Percentiles rank a stretch among this genome's conserved stretches.
Evolutionary conservation across 2,329 filamentous ascomycete genomes (phyloP).

Genomic region (Hypoxylon sp.): DNA sequence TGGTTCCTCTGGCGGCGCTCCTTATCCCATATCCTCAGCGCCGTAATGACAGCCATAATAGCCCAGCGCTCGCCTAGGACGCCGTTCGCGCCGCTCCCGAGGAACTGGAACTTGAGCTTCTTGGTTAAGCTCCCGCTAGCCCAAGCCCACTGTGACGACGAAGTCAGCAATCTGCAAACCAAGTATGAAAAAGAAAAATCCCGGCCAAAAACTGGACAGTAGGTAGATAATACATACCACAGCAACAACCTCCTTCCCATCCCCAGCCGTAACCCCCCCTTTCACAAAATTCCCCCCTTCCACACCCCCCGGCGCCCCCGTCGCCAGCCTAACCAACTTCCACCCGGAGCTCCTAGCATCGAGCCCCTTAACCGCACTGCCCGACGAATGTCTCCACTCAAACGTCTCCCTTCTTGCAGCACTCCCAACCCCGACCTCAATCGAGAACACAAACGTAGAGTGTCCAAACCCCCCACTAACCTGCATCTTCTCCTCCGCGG

Average conservation of each 20-base stretch:
- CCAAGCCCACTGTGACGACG: slow-evolving; percentile 47
- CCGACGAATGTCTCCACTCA: slow-evolving; percentile 59
- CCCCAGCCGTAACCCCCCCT: slow-evolving; percentile 46
- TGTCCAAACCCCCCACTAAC: slow-evolving; percentile 28
- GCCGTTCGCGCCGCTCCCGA: slow-evolving; percentile 57
- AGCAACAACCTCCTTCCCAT: slow-evolving; percentile 60
- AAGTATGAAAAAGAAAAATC: not conserved
- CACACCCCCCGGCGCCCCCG: slow-evolving; percentile 34
- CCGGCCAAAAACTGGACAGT: too few species aligned
- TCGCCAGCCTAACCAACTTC: slow-evolving; percentile 58
- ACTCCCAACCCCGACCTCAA: slow-evolving; percentile 52
- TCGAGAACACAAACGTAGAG: slow-evolving; percentile 50
- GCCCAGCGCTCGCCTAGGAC: slow-evolving; percentile 59
- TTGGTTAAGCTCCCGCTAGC: slow-evolving; percentile 52
- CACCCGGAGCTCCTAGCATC: slow-evolving; percentile 53
- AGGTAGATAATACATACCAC: too few species aligned
- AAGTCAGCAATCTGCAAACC: slow-evolving; percentile 4
- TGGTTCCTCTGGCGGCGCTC: slow-evolving; percentile 24
- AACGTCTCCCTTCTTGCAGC: slow-evolving; percentile 53
- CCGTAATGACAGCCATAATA: slow-evolving; percentile 59
- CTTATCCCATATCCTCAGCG: slow-evolving; percentile 52
- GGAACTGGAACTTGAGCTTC: slow-evolving; percentile 57
- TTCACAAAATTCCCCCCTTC: slow-evolving; percentile 29
- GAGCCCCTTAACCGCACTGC: slow-evolving; percentile 53
- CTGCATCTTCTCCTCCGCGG: slow-evolving; percentile 26